Conservation (phyloP, 2,329 filamentous ascomycete species). For the Beauveria asiatica region DNA sequence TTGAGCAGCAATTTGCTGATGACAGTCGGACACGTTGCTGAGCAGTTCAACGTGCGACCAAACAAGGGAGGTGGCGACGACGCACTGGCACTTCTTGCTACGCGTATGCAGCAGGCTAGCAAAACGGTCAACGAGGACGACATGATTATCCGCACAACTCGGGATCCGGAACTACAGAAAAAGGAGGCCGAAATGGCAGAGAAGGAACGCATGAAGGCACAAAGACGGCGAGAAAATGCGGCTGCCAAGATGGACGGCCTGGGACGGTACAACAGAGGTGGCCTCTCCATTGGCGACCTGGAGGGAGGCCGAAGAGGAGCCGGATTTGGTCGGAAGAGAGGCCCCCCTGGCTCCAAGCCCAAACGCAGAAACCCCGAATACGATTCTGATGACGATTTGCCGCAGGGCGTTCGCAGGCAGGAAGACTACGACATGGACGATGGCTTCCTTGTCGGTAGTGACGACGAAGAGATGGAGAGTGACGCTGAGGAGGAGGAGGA, state of each 20-base stretch:
- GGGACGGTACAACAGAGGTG: constrained; percentile 41
- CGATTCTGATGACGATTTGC: constrained; percentile 68
- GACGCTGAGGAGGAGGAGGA: constrained; percentile 55
- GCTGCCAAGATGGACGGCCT: constrained; percentile 54
- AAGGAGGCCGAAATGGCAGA: constrained; percentile 65
- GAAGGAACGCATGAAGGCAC: constrained; percentile 61
- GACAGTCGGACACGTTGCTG: constrained; percentile 67
- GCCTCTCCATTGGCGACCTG: constrained; percentile 59
- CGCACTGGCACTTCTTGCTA: constrained; percentile 59
- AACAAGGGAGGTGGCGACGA: constrained; percentile 62
- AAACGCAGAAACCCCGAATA: constrained; percentile 55
- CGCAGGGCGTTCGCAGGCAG: constrained; percentile 50
- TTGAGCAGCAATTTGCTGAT: constrained; percentile 59
- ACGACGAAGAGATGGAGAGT: constrained; percentile 57
- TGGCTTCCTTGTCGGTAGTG: constrained; percentile 67
- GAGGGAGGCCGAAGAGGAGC: constrained; percentile 48
- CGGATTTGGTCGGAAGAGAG: constrained; percentile 44
- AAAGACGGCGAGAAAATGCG: constrained; percentile 59
- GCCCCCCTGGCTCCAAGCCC: constrained; percentile 39
- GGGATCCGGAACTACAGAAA: constrained; percentile 69
- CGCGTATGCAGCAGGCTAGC: constrained; percentile 56
- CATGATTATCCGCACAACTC: constrained; percentile 60
- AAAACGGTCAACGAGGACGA: constrained; percentile 47
- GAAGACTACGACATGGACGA: constrained; percentile 76
- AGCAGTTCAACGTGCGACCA: constrained; percentile 60